These are phyloP conservation scores for Ustilago esculenta DNA, from an alignment of 1,284 basidiomycete genomes.

Conservation along the genomic window DNA sequence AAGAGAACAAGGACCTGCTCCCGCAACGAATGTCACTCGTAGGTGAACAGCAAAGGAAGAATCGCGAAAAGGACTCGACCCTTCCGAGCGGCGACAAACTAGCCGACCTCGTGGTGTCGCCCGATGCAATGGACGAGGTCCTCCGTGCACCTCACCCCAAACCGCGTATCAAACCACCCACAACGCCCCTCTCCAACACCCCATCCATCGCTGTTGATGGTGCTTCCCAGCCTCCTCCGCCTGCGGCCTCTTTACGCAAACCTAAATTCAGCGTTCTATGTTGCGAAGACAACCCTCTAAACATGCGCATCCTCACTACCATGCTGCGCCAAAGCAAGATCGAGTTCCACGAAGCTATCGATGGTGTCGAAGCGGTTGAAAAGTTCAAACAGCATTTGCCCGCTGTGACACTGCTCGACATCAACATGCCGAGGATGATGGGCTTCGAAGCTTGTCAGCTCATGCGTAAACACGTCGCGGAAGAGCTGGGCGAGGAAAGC, in stretches of 20 bases:
- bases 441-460: slow-evolving; percentile 51
- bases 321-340: slow-evolving; percentile 43
- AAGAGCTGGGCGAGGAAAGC: slow-evolving; percentile 2
- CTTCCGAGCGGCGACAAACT: slow-evolving; percentile 20
- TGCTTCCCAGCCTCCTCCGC: not conserved
- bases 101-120: slow-evolving; percentile 32
- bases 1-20: slow-evolving; percentile 4
- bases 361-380: slow-evolving; percentile 52
- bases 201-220: not conserved
- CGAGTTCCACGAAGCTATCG: slow-evolving; percentile 37
- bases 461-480: slow-evolving; percentile 34
- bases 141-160: slow-evolving; percentile 33
- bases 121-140: slow-evolving; percentile 40
- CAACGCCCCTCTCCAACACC: not conserved
- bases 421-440: slow-evolving; percentile 58
- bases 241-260: not conserved
- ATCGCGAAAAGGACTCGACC: slow-evolving; percentile 5
- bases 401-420: slow-evolving; percentile 52
- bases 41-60: slow-evolving; percentile 11
- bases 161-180: slow-evolving; percentile 17
- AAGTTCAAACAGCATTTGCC: slow-evolving; percentile 45
- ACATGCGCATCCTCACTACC: slow-evolving; percentile 49
- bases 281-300: slow-evolving; percentile 59
- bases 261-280: slow-evolving; percentile 48
- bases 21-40: slow-evolving; percentile 17